Conservation (phyloP, 768 basidiomycete species). For the Leccinum longicurvipes region DNA sequence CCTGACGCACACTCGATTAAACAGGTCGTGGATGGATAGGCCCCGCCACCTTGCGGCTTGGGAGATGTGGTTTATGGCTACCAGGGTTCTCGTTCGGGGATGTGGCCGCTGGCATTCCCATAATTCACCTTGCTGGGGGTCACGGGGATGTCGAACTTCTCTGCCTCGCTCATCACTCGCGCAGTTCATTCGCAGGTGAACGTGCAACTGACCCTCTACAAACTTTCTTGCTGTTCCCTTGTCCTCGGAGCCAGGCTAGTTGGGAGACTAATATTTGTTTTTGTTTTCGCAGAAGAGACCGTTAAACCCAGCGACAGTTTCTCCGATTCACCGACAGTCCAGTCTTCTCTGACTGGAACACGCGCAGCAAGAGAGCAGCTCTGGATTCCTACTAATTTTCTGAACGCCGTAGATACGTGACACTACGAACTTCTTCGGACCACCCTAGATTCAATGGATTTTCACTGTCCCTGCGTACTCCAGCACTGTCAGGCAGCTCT, state of each 20-base stretch:
- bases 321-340: constrained; percentile 18
- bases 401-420: background rate
- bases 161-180: constrained; percentile 21
- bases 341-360: background rate
- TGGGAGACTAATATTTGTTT: constrained; percentile 16
- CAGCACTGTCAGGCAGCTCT: constrained; percentile 1
- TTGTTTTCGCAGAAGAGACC: constrained; percentile 12
- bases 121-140: constrained; percentile 14
- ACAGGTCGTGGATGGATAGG: constrained; percentile 1
- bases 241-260: constrained; percentile 1
- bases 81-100: constrained; percentile 7
- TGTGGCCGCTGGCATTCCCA: constrained; percentile 6
- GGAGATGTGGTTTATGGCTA: constrained; percentile 7
- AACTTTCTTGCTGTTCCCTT: constrained; percentile 1
- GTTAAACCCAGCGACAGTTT: constrained; percentile 21
- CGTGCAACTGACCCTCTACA: constrained; percentile 7
- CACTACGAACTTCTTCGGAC: background rate
- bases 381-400: background rate
- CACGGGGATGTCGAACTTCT: constrained; percentile 16
- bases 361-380: constrained; percentile 2
- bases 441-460: background rate
- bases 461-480: background rate
- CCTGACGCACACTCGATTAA: constrained; percentile 9
- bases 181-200: constrained; percentile 13
- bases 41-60: constrained; percentile 3